Evolutionary conservation across 495 filamentous ascomycete species (phyloP).

Genomic region (Elasticomyces elasticus): DNA sequence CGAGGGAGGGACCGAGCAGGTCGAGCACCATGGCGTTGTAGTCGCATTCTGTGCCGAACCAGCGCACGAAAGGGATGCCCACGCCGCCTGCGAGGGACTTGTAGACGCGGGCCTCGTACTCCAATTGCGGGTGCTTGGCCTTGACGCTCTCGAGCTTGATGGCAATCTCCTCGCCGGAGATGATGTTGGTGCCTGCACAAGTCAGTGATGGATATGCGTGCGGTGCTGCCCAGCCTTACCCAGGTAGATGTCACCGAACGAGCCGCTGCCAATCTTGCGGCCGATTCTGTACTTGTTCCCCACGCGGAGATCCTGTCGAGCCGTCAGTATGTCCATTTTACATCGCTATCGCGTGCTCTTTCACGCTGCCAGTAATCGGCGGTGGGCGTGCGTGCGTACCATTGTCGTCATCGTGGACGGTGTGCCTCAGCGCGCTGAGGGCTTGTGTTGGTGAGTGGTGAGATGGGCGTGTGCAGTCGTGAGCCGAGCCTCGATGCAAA

Average conservation of each 20-base stretch:
- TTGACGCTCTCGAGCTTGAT: conserved; percentile 99
- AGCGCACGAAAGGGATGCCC: conserved; percentile 97
- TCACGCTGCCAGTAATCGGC: neutral
- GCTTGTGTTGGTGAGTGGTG: conserved; percentile 2
- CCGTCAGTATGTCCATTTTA: neutral
- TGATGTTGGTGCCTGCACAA: conserved; percentile 84
- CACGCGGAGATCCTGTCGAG: conserved; percentile 82
- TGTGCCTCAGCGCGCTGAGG: conserved; percentile 13
- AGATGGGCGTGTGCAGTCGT: neutral
- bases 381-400: conserved; percentile 10
- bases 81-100: conserved; percentile 98
- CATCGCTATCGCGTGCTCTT: neutral
- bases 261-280: conserved; percentile 96
- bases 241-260: conserved; percentile 98
- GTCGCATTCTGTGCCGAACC: conserved; percentile 99
- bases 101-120: conserved; percentile 99
- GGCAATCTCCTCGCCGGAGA: conserved; percentile 98
- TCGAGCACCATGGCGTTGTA: conserved; percentile 99
- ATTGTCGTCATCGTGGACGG: conserved; percentile 22
- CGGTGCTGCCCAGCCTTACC: conserved; percentile 40
- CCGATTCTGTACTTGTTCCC: conserved; percentile 99
- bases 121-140: conserved; percentile 98
- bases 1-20: conserved; percentile 90
- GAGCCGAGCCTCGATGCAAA: conserved; percentile 2
- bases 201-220: conserved; percentile 18